A percentile compares a stretch with the other conserved stretches of the same genome.
phyloP scores from a whole-genome alignment of 306 rosid species.

The Hippophae tibetana region DNA sequence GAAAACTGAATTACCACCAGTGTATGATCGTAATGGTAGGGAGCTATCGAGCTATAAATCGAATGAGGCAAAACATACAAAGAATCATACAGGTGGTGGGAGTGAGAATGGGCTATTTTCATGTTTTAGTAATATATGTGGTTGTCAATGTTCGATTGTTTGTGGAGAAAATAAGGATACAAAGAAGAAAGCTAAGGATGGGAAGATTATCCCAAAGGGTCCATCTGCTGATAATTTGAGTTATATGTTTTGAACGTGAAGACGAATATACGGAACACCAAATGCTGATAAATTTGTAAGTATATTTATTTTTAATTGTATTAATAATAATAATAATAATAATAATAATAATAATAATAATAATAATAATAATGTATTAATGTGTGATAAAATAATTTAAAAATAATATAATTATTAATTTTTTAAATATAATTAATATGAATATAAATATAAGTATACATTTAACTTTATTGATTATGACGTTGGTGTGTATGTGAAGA shows the following conservation, averaged over 20 bases:
- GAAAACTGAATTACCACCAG: slow-evolving; percentile 59
- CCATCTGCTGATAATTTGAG: slow-evolving; percentile 32
- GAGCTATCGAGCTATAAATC: slow-evolving; percentile 19
- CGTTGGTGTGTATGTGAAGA: no score
- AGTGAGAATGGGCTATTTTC: slow-evolving; percentile 62
- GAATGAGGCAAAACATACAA: slow-evolving; percentile 17
- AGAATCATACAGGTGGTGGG: slow-evolving; percentile 28
- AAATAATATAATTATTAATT: no score
- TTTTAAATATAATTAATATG: no score
- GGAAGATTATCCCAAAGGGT: slow-evolving; percentile 18
- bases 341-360: no score
- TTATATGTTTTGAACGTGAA: slow-evolving; percentile 6
- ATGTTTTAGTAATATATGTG: slow-evolving; percentile 88
- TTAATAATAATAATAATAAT: no score
- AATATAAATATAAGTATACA: no score
- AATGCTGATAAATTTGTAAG: no score
- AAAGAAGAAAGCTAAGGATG: slow-evolving; percentile 16
- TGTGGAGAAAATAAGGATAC: slow-evolving; percentile 30
- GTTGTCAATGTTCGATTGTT: slow-evolving; percentile 70
- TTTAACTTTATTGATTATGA: no score
- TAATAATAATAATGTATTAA: no score
- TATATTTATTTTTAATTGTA: no score
- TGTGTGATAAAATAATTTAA: no score
- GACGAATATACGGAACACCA: no score
- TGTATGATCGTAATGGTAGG: slow-evolving; percentile 45